Evolutionary conservation across 768 basidiomycete genomes (phyloP), one percentile per base, ranked within the genome.

Genomic region (Termitomyces sp.): DNA sequence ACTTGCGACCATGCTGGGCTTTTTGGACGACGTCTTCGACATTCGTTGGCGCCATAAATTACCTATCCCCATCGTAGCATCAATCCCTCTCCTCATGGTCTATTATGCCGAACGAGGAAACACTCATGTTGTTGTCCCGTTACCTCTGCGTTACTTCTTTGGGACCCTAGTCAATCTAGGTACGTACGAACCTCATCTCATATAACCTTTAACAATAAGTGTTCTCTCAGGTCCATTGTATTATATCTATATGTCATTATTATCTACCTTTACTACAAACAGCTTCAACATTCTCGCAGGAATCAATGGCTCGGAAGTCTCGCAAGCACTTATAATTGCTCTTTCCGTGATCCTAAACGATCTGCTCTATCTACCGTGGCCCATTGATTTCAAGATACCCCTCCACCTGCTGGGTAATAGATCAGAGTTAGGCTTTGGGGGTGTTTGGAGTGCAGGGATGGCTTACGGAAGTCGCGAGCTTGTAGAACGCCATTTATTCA

Each of bases 211-310:
- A 54, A 24, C 67, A 55, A 20, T 52, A 28, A 28, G 39, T 24
- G 24, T 53, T 31, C 18, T 6, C 31, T 39, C 44, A 98, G 96
- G 96, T 2, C 92, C 93, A 0, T 72, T 98, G 4, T 98, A 98
- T 72, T 99, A 98, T 71, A 58, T 95, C 54, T 99, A 98, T 76
- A 98, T 99, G 92, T 85, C 93, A 5, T 73, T 98, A 31, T 77
- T 99, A 18, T 98, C 95, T 33, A 98, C 94, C 0, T 99, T 98
- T 71, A 85, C 92, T 55, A 98, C 96, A 18, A 99, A 99, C 73
- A 90, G 90, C 70, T 97, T 98, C 79, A 99, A 99, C 72, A 98
- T 99, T 64, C 86, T 98, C 18, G 97, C 97, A 12, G 97, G 96
- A 9, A 90, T 98, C 63, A 98, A 99, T 69, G 97, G 96, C 12